These are phyloP conservation scores for Diaporthe sp. DNA, from an alignment of 2,329 filamentous ascomycete species.

Conservation along the genomic window DNA sequence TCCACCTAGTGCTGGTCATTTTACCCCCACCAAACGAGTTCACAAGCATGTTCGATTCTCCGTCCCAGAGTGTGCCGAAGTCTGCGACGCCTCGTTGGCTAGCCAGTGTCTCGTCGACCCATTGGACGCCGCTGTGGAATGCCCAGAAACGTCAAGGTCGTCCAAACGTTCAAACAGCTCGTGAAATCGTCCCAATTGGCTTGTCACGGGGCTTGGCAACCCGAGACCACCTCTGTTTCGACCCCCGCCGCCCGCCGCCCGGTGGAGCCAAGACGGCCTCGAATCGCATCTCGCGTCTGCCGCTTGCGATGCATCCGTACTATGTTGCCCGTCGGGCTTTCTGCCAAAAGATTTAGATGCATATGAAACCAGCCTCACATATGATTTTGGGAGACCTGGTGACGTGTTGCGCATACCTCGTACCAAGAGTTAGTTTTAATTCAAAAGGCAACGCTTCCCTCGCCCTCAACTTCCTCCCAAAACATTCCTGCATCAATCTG, in stretches of 20 bases:
- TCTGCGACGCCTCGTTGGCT: constrained; percentile 18
- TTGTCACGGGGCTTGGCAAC: constrained; percentile 35
- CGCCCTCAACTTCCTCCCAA: no score
- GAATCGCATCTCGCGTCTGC: constrained; percentile 25
- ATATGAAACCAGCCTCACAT: not conserved
- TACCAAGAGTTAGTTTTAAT: not conserved
- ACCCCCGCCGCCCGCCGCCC: not conserved
- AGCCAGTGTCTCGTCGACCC: not conserved
- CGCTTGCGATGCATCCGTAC: not conserved
- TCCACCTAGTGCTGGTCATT: not conserved
- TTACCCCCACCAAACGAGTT: not conserved
- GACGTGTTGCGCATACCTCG: not conserved
- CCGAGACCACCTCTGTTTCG: constrained; percentile 35
- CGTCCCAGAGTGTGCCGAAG: constrained; percentile 9
- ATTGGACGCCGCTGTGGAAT: not conserved
- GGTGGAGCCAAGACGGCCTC: constrained; percentile 12
- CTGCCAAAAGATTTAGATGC: constrained; percentile 1
- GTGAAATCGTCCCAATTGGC: constrained; percentile 34
- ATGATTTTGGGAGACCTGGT: not conserved
- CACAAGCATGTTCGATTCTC: not conserved
- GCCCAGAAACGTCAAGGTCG: constrained; percentile 22
- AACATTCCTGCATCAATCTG: not conserved
- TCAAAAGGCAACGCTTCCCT: constrained; percentile 15
- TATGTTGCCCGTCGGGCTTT: constrained; percentile 8
- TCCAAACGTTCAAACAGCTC: constrained; percentile 35